phyloP scores from a whole-genome alignment of 1,139 yeast genomes.

The Suhomyces wounanorum region DNA sequence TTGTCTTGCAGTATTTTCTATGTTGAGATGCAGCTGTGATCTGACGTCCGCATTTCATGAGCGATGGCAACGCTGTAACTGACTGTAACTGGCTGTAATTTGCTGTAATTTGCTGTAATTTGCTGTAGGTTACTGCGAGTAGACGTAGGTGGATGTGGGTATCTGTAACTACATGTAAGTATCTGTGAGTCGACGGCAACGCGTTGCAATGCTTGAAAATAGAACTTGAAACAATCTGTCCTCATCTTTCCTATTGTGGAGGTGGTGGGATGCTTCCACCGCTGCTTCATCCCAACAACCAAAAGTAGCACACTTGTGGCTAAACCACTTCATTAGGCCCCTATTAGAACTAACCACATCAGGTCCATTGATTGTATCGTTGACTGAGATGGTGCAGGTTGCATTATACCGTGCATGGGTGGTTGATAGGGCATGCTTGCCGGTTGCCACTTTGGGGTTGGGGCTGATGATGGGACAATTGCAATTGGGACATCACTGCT shows the following conservation, averaged over 20 bases:
- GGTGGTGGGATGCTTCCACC: too few species aligned
- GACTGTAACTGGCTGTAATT: too few species aligned
- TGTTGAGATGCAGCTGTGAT: neutral
- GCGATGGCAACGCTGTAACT: neutral
- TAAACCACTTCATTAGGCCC: neutral
- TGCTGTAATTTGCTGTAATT: too few species aligned
- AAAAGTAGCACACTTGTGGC: neutral
- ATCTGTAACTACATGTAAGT: too few species aligned
- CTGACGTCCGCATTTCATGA: neutral
- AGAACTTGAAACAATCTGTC: neutral
- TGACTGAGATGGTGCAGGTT: neutral
- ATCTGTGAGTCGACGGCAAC: neutral
- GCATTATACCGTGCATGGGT: neutral
- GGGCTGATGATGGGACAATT: too few species aligned
- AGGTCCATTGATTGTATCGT: neutral
- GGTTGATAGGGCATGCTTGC: neutral
- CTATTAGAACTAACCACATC: too few species aligned
- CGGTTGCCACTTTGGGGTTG: neutral
- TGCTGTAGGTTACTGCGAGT: too few species aligned
- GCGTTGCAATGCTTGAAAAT: neutral
- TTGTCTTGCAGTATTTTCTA: neutral
- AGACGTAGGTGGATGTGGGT: too few species aligned
- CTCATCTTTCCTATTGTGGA: neutral
- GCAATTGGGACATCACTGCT: too few species aligned
- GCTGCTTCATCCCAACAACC: neutral